Evolutionary conservation across 2,329 filamentous ascomycete species (phyloP).

Genomic region (Bisporella sp.): DNA sequence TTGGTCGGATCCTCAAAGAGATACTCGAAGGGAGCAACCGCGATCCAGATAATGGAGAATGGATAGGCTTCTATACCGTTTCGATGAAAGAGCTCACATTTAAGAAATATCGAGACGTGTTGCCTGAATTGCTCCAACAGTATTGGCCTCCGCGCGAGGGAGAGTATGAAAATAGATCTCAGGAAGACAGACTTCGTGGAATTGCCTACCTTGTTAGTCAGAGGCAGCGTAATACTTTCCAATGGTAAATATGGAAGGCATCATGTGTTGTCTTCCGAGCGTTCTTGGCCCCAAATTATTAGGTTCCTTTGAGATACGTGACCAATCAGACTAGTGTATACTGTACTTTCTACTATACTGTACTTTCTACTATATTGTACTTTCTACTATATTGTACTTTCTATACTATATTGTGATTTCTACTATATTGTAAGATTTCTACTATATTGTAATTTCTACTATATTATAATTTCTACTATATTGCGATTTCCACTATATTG

Average conservation of each 20-base stretch:
- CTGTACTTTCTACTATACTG: neutral
- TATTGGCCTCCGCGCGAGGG: slow-evolving; percentile 2
- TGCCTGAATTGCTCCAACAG: slow-evolving; percentile 6
- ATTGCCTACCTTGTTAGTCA: slow-evolving; percentile 11
- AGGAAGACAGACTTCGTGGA: slow-evolving; percentile 12
- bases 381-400: neutral
- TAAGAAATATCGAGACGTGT: slow-evolving; percentile 6
- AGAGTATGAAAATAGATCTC: slow-evolving; percentile 10
- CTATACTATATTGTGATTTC: neutral
- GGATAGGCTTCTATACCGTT: slow-evolving; percentile 6
- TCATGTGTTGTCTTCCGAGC: slow-evolving; percentile 1
- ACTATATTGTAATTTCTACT: slow-evolving; percentile 1
- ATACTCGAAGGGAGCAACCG: neutral
- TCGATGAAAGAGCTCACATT: slow-evolving; percentile 5
- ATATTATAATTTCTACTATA: neutral
- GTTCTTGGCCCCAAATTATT: neutral
- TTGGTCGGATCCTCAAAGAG: slow-evolving; percentile 3
- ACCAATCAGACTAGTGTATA: neutral
- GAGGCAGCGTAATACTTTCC: slow-evolving; percentile 12
- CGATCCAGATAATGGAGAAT: slow-evolving; percentile 5
- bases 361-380: neutral
- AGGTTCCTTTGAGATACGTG: neutral
- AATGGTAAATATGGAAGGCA: slow-evolving; percentile 7
- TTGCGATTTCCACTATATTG: no score
- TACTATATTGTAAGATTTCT: neutral